Evolutionary conservation across 345 rosid genomes (phyloP), one percentile per base, ranked within the genome.

Genomic region (Physaria fendleri): DNA sequence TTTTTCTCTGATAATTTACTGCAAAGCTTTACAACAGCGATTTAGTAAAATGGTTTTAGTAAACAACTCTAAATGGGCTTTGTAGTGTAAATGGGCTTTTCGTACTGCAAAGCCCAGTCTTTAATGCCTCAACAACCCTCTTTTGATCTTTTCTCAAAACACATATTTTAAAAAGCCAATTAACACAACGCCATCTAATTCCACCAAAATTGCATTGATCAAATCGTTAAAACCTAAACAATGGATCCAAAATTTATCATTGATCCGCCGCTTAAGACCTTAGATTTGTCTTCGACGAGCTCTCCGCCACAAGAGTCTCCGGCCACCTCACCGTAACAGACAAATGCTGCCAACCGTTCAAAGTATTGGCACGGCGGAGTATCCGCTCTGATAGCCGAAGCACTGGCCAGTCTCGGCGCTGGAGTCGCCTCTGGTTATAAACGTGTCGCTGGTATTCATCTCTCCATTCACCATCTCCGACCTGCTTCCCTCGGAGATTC

Each of bases 301-400:
- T 82, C 14, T 60, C 88, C 18, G 82, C 85, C 4, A 38, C 56
- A 12, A 78, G 66, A 63, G 85, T 90, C 57, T 62, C 84, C 34
- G 95, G 95, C 33, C 83, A 67, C 52, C 79, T 90, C 41, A 76
- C 59, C 15, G 77, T 87, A 5, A 74, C 89, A 27, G 42, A 47
- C 2, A 77, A 82, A 48, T 77, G 80, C 43, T 82, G 85, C 50
- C 82, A 93, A 84, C 95, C 99, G 4, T 93, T 93, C 78, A 85
- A 87, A 67, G 97, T 93, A 64, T 62, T 93, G 57, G 57, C 99
- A 89, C 74, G 97, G 97, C 27, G 97, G 99, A 16, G 89, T 89
- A 2, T 93, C 95, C 15, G 99, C 99, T 17, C 71, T 93, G 69
- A 76, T 89, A 30, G 78, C 95, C 18, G 94, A 89, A 74, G 69